These are phyloP conservation scores for Mycosarcoma mackinlayi DNA, from an alignment of 1,284 basidiomycete species.

Conservation along the genomic window DNA sequence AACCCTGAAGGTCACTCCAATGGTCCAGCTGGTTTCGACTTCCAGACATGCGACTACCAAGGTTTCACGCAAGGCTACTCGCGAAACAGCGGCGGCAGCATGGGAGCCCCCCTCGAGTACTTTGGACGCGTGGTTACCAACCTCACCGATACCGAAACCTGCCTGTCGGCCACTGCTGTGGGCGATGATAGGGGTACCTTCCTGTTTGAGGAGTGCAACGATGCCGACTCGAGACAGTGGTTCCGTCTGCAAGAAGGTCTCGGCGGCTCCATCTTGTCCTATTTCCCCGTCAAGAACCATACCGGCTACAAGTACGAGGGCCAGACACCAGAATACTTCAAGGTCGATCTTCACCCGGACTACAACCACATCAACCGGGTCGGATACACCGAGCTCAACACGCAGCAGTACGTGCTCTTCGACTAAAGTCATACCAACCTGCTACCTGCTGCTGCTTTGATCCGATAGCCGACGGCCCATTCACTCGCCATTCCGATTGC, in stretches of 20 bases:
- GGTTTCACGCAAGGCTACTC: conserved; percentile 36
- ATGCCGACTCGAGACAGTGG: conserved; percentile 27
- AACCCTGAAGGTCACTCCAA: conserved; percentile 1
- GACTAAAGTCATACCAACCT: too few relatives aligned
- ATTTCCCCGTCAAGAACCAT: conserved; percentile 33
- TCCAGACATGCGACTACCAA: conserved; percentile 35
- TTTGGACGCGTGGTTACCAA: conserved; percentile 36
- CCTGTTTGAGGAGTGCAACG: conserved; percentile 11
- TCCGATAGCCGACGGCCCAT: background rate
- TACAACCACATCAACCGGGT: conserved; percentile 4
- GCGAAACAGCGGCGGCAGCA: conserved; percentile 24
- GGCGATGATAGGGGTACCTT: conserved; percentile 3
- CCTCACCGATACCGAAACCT: conserved; percentile 1
- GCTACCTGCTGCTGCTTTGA: too few relatives aligned
- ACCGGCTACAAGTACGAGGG: conserved; percentile 29
- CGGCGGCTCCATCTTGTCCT: conserved; percentile 11
- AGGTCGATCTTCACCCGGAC: conserved; percentile 15
- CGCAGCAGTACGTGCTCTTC: conserved; percentile 23
- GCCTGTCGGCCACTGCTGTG: conserved; percentile 11
- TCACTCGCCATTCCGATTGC: background rate
- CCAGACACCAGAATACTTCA: conserved; percentile 27
- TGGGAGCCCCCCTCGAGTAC: conserved; percentile 40
- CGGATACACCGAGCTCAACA: conserved; percentile 1
- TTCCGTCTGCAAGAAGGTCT: conserved; percentile 35
- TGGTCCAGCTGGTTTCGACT: conserved; percentile 12